Base-by-base conservation (phyloP, 805 yeast genomes). In the Spathaspora sp. region DNA sequence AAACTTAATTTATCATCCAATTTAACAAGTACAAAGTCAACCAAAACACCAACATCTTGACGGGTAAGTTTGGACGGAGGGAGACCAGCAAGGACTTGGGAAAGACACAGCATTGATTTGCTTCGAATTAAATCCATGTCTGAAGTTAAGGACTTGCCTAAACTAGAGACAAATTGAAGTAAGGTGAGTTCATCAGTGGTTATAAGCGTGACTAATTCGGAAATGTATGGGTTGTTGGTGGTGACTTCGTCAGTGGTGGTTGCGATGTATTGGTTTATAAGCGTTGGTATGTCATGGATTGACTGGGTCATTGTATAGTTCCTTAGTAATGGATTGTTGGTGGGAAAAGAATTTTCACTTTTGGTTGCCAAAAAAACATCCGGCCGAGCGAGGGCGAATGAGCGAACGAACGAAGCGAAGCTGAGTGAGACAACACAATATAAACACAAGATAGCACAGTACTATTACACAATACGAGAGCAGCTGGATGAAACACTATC, bases 81-180 rank as follows among this genome's bases (percentile, higher is more conserved):
- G 2, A 77, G 16, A 0, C 53, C 48, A 0, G 48, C 51, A 43
- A 81, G 63, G 1, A 76, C 67, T 6, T 64, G 60, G 1, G 74
- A 64, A 40, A 82, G 60, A 52, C 82, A 73, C 10, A 66, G 60
- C 10, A 80, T 57, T 0, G 81, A 66, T 50, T 76, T 79, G 6
- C 76, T 63, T 54, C 96, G 71, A 16, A 77, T 68, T 1, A 64
- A 55, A 23, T 77, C 80, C 53, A 82, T 83, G 7, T 81, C 85
- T 2, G 86, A 79, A 1, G 88, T 83, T 28, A 88, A 69, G 47
- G 77, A 73, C 26, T 80, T 81, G n/a, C 89, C 90, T 28, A 88
- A 68, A 1, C 72, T 63, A 45, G 80, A 75, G 8, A 88, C 80
- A 43, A 87, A 69, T 46, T 78, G 79, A 14, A 86, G 65, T 20